phyloP scores from a whole-genome alignment of 345 rosid species.

The Raphanus raphanistrum region DNA sequence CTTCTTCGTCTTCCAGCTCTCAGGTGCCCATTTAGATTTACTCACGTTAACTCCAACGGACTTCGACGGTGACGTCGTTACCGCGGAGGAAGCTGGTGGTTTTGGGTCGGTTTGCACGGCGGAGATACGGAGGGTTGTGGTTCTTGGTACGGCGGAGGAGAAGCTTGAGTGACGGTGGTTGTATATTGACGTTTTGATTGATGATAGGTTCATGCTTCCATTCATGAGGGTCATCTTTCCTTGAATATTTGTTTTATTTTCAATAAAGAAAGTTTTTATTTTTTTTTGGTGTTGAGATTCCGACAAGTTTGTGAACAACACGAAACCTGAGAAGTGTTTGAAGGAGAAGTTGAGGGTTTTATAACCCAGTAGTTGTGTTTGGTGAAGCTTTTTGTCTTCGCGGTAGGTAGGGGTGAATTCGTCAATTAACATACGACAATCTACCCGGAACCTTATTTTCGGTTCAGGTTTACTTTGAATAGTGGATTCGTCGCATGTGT shows the following conservation, averaged over 20 bases:
- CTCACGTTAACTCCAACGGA: slow-evolving; percentile 22
- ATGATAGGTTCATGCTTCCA: slow-evolving; percentile 33
- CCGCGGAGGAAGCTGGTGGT: slow-evolving; percentile 28
- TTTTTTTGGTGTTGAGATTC: slow-evolving; percentile 30
- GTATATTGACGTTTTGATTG: slow-evolving; percentile 22
- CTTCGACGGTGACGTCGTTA: neutral
- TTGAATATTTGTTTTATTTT: neutral
- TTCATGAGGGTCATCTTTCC: slow-evolving; percentile 36
- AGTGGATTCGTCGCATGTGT: slow-evolving; percentile 11
- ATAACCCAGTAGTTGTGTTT: slow-evolving; percentile 29
- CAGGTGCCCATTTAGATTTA: slow-evolving; percentile 46
- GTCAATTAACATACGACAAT: neutral
- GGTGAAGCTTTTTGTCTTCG: slow-evolving; percentile 29
- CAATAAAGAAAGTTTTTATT: neutral
- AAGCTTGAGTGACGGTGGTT: slow-evolving; percentile 32
- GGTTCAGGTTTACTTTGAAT: slow-evolving; percentile 8
- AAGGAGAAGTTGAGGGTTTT: neutral
- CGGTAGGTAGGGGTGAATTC: slow-evolving; percentile 31
- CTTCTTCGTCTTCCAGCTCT: slow-evolving; percentile 54
- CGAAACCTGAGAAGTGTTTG: neutral
- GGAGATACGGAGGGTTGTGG: slow-evolving; percentile 31
- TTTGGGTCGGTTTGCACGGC: slow-evolving; percentile 41
- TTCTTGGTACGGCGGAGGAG: slow-evolving; percentile 29
- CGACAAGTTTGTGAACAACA: slow-evolving; percentile 14
- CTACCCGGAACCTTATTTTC: slow-evolving; percentile 1